Percentiles rank a stretch among this genome's conserved stretches.
These are phyloP conservation scores for Sindora glabra DNA, from an alignment of 306 rosid genomes.

Conservation along the genomic window DNA sequence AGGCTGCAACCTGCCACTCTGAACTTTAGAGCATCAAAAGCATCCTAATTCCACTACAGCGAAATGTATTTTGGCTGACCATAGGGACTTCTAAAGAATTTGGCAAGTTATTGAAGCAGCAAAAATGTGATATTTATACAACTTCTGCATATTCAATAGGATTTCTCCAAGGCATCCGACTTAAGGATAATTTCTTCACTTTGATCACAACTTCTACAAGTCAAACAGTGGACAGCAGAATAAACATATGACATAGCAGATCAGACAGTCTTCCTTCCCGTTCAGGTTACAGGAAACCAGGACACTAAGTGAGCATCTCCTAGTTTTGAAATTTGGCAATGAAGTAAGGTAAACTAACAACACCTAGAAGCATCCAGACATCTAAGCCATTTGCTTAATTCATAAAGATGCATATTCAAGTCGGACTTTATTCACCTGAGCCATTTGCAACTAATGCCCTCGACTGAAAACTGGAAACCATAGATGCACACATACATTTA, in stretches of 20 bases:
- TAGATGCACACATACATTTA: background rate
- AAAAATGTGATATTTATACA: background rate
- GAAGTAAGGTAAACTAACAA: background rate
- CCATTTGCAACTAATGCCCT: background rate
- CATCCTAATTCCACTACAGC: background rate
- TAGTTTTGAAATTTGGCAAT: background rate
- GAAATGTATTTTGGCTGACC: background rate
- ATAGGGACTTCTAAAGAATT: background rate
- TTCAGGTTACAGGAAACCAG: background rate
- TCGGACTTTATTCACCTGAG: background rate
- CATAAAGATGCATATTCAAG: background rate
- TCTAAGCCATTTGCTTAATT: background rate
- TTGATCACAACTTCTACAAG: background rate
- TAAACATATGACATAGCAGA: background rate
- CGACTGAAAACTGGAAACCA: constrained; percentile 9
- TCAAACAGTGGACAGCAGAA: background rate
- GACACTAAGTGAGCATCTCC: background rate
- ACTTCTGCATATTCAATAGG: background rate
- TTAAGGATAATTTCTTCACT: background rate
- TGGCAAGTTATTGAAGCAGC: background rate
- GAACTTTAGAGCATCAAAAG: background rate
- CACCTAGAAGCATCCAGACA: too few relatives aligned
- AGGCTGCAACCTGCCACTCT: background rate
- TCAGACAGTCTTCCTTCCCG: background rate
- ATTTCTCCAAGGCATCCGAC: background rate